These are phyloP conservation scores for Dacryopinax primogenitus DNA, from an alignment of 768 basidiomycete species.

Conservation along the genomic window DNA sequence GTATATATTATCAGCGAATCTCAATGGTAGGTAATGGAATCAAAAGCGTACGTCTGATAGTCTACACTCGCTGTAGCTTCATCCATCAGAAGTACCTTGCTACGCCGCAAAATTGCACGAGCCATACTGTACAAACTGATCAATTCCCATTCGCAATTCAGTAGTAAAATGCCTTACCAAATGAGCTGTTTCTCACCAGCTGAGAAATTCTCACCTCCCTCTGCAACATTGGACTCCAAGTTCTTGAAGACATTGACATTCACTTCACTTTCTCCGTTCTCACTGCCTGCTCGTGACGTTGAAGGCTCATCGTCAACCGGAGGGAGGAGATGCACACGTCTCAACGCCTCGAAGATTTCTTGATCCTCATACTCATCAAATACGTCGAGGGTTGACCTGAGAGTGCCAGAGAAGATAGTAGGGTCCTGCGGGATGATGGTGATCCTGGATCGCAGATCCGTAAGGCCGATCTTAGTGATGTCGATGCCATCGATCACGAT, in stretches of 20 bases:
- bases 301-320: constrained; percentile 20
- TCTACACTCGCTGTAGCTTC: constrained; percentile 37
- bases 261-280: constrained; percentile 22
- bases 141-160: not conserved
- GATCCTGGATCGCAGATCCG: constrained; percentile 62
- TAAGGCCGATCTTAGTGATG: constrained; percentile 65
- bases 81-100: constrained; percentile 72
- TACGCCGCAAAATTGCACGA: constrained; percentile 65
- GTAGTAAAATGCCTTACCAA: constrained; percentile 25
- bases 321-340: constrained; percentile 67
- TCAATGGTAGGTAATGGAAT: constrained; percentile 1
- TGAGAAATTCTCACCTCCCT: constrained; percentile 84
- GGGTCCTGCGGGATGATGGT: constrained; percentile 84
- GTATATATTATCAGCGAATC: constrained; percentile 12
- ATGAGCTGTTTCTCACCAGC: constrained; percentile 78
- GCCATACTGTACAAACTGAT: constrained; percentile 45
- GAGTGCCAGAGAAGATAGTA: constrained; percentile 67
- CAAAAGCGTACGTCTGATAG: constrained; percentile 15
- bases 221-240: constrained; percentile 59
- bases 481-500: constrained; percentile 70
- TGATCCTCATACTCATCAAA: constrained; percentile 76
- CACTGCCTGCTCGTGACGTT: not conserved
- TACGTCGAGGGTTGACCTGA: constrained; percentile 71
- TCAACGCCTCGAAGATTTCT: constrained; percentile 75
- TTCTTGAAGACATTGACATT: constrained; percentile 68